Evolutionary conservation across 345 rosid species (phyloP), one percentile per base, ranked within the genome.

Genomic region (Eucalyptus decipiens): DNA sequence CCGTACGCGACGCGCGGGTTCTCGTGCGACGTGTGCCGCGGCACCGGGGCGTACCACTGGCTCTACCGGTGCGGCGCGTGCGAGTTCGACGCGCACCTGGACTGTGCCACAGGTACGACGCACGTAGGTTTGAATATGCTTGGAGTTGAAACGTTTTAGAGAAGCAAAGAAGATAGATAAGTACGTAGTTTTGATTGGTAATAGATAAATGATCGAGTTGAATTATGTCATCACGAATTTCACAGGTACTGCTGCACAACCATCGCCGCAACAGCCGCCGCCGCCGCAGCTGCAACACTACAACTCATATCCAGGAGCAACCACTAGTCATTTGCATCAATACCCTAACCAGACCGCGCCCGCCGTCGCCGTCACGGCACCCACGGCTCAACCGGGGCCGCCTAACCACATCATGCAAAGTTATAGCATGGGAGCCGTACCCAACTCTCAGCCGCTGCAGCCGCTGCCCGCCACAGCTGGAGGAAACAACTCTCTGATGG

Each of bases 71-170:
- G 98, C 32, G 76, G 88, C 18, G 62, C 83, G 0, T 96, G 97
- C 85, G 93, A 91, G 88, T 96, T 96, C 32, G 97, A 95, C 51
- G 95, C 94, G 51, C 98, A 95, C 87, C 23, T 96, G 72, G 92
- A 90, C 47, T 96, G 98, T 52, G 93, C 91, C 45, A 58, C 72
- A 32, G 60, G 86, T 51, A 52, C 47, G 85, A 43, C 30, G 62
- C 62, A 76, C 47, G 2, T 6, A 40, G 30, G 47, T 76, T 21
- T 40, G 85, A 76, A 76, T 40, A 43, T 30, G 83, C 83, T 37
- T 76, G 83, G 42, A 76, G 83, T 21, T 11, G 83, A 76, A 37
- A 76, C 83, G 42, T 76, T 21, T 40, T 76, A 42, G 83, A 12
- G 8, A 76, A 76, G 47, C 83, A 11, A 37, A 37, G 83, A 9